These are phyloP conservation scores for Endocalyx cinctus DNA, from an alignment of 2,329 filamentous ascomycete species.

Conservation along the genomic window DNA sequence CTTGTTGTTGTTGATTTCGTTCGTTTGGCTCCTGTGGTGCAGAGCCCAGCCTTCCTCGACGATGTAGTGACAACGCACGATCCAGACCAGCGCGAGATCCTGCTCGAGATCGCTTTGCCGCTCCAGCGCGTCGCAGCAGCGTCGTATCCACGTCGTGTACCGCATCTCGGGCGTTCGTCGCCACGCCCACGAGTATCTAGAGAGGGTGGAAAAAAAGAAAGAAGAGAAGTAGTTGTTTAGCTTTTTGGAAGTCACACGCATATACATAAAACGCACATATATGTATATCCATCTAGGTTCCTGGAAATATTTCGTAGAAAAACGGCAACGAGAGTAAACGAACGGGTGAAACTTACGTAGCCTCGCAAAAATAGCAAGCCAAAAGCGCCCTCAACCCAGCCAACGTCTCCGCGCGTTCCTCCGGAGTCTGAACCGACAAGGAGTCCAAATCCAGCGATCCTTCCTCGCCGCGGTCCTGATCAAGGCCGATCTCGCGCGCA, in stretches of 20 bases:
- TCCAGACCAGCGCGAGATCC: conserved; percentile 40
- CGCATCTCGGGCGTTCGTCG: conserved; percentile 25
- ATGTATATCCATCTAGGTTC: too few relatives aligned
- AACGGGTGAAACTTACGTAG: conserved; percentile 30
- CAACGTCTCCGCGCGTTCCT: conserved; percentile 26
- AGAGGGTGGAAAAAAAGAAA: too few relatives aligned
- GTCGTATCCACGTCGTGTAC: conserved; percentile 39
- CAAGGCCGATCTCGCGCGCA: conserved; percentile 44
- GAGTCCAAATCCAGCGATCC: conserved; percentile 25
- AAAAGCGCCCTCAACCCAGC: conserved; percentile 43
- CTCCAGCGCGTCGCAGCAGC: conserved; percentile 41
- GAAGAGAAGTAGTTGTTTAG: too few relatives aligned
- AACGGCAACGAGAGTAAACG: not conserved
- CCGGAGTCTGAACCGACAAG: conserved; percentile 11
- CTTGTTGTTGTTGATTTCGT: too few relatives aligned
- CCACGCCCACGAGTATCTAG: conserved; percentile 37
- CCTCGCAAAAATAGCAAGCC: conserved; percentile 37
- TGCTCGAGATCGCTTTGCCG: conserved; percentile 29
- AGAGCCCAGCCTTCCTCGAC: conserved; percentile 37
- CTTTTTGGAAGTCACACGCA: too few relatives aligned
- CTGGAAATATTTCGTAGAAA: too few relatives aligned
- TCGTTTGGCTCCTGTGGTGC: too few relatives aligned
- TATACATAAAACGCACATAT: too few relatives aligned
- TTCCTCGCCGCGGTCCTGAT: too few relatives aligned
- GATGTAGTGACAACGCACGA: conserved; percentile 38